Conservation (phyloP, 2,329 filamentous ascomycete species). For the Trichothecium roseum region DNA sequence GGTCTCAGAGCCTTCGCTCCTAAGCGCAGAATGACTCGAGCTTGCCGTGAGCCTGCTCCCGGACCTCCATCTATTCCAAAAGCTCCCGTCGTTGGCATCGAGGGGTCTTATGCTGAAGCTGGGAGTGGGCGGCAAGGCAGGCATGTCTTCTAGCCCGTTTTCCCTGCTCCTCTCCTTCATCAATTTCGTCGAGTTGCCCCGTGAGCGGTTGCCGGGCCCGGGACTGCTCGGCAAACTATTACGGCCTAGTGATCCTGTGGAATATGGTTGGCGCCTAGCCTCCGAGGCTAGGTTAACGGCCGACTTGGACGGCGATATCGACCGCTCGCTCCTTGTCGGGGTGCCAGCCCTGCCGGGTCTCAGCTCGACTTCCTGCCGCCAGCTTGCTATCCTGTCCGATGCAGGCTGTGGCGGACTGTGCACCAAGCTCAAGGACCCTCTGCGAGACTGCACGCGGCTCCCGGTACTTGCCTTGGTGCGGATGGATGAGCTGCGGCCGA, state of each 20-base stretch:
- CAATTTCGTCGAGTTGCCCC: too few relatives aligned
- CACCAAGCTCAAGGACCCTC: conserved; percentile 39
- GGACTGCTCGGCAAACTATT: conserved; percentile 24
- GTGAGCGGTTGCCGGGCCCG: conserved; percentile 17
- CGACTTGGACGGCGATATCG: conserved; percentile 42
- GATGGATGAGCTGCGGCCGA: conserved; percentile 48
- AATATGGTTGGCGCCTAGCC: conserved; percentile 32
- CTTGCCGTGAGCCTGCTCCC: too few relatives aligned
- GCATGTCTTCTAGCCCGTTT: conserved; percentile 8
- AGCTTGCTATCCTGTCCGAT: conserved; percentile 75
- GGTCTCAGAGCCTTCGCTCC: too few relatives aligned
- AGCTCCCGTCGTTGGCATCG: conserved; percentile 28
- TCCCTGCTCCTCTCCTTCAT: conserved; percentile 13
- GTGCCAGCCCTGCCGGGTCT: conserved; percentile 27
- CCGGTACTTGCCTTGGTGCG: conserved; percentile 40
- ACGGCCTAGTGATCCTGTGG: conserved; percentile 11
- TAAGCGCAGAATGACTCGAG: too few relatives aligned
- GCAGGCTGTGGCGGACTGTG: conserved; percentile 19
- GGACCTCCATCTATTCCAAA: conserved; percentile 36
- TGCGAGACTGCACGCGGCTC: conserved; percentile 37
- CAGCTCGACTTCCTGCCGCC: conserved; percentile 59
- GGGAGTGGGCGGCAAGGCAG: conserved; percentile 37
- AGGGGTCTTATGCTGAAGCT: conserved; percentile 39
- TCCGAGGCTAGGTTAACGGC: conserved; percentile 32
- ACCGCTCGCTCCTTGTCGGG: conserved; percentile 39